Percentiles rank a stretch among this genome's conserved stretches.
Conservation (phyloP, 805 yeast genomes). For the Wickerhamiella kazuoi region DNA sequence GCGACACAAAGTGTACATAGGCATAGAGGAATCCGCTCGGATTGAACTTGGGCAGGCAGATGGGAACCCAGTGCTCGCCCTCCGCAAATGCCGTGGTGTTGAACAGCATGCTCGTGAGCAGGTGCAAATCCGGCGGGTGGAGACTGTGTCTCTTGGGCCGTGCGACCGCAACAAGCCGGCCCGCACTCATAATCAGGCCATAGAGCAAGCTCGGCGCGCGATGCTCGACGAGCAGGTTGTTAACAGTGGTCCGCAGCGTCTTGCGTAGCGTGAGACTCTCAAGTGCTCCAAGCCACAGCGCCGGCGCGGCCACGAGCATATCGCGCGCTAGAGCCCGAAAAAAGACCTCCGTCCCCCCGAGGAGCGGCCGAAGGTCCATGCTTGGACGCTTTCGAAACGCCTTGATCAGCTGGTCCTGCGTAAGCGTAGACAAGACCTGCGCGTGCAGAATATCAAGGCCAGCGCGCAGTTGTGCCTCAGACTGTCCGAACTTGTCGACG, state of each 20-base stretch:
- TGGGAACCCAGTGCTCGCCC: constrained; percentile 77
- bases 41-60: constrained; percentile 83
- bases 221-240: constrained; percentile 33
- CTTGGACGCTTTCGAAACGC: constrained; percentile 57
- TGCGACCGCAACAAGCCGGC: constrained; percentile 48
- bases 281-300: constrained; percentile 44
- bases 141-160: constrained; percentile 65
- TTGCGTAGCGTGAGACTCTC: constrained; percentile 45
- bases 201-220: constrained; percentile 46
- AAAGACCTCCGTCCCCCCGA: constrained; percentile 62
- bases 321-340: constrained; percentile 44
- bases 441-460: constrained; percentile 62
- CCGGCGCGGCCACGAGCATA: constrained; percentile 37
- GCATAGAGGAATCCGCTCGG: constrained; percentile 73
- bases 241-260: constrained; percentile 39
- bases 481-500: constrained; percentile 25
- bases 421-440: constrained; percentile 62
- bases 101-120: constrained; percentile 53
- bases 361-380: constrained; percentile 59
- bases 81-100: constrained; percentile 35
- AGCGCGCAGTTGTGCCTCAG: constrained; percentile 28
- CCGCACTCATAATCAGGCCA: constrained; percentile 51
- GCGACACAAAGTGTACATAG: constrained; percentile 45
- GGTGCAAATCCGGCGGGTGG: constrained; percentile 65
- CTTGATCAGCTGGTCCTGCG: constrained; percentile 58